A percentile compares a stretch with the other conserved stretches of the same genome.
These are phyloP conservation scores for Rhizophora apiculata DNA, from an alignment of 345 rosid species.

Conservation along the genomic window DNA sequence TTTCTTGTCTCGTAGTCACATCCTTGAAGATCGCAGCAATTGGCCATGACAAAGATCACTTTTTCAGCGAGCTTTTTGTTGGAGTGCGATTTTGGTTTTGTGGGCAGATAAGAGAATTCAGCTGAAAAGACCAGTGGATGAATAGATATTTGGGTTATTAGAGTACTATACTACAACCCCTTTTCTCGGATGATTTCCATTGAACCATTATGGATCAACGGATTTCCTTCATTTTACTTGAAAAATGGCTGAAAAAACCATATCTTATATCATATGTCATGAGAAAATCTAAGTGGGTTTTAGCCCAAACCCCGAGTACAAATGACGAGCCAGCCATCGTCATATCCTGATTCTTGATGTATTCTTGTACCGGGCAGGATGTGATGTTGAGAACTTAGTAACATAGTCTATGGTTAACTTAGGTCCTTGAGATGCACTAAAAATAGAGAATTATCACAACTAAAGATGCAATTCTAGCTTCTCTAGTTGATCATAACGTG, in stretches of 20 bases:
- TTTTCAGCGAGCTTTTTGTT: slow-evolving; percentile 6
- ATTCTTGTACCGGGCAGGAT: background rate
- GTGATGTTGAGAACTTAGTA: background rate
- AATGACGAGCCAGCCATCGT: background rate
- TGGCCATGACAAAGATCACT: slow-evolving; percentile 4
- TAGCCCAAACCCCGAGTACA: background rate
- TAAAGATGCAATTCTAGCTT: background rate
- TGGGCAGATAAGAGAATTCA: background rate
- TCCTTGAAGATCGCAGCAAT: background rate
- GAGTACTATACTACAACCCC: background rate
- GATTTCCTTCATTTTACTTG: slow-evolving; percentile 20
- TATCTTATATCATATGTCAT: slow-evolving; percentile 16
- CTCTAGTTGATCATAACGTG: background rate
- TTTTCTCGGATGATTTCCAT: background rate
- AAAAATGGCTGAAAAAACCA: slow-evolving; percentile 9
- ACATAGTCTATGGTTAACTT: background rate
- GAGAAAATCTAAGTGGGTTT: background rate
- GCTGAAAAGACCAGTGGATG: slow-evolving; percentile 7
- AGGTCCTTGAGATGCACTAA: too few species aligned
- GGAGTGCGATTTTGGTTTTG: background rate
- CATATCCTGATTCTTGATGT: background rate
- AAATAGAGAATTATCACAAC: background rate
- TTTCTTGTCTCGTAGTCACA: background rate
- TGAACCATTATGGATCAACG: slow-evolving; percentile 1
- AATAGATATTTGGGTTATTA: background rate